Evolutionary conservation across 176 grass and related monocot genomes (phyloP).

Genomic region (Poa annua): DNA sequence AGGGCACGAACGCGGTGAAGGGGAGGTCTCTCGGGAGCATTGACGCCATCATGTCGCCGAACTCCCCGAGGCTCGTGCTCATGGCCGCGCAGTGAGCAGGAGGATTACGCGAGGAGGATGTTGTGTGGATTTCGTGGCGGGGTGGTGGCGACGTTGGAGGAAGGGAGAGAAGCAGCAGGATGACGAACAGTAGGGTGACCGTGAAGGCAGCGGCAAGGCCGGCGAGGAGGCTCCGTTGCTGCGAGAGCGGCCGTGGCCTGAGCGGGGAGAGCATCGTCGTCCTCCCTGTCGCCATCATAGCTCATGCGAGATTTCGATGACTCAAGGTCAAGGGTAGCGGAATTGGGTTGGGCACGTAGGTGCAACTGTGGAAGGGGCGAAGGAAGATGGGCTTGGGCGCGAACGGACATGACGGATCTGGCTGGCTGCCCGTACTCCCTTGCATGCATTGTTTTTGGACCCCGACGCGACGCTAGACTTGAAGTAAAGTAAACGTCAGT

Average conservation of each 20-base stretch:
- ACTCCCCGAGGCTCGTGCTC: conserved; percentile 43
- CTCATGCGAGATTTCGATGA: not conserved
- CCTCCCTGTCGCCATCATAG: not conserved
- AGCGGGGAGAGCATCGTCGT: not conserved
- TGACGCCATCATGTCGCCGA: conserved; percentile 82
- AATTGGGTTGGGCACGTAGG: not conserved
- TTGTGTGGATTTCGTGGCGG: not conserved
- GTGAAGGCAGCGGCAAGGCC: not conserved
- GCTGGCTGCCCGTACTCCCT: not conserved
- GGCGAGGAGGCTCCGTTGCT: not conserved
- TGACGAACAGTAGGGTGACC: conserved; percentile 12
- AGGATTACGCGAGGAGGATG: not conserved
- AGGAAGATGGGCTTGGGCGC: not conserved
- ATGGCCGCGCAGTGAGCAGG: not conserved
- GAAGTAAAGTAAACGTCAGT: not conserved
- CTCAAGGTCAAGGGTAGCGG: not conserved
- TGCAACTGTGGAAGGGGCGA: not conserved
- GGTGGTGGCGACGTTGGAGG: not conserved
- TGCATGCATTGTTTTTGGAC: not conserved
- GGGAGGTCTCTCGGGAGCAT: conserved; percentile 76
- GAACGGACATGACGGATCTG: conserved; percentile 34
- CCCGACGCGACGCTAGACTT: no score
- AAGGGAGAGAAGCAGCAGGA: conserved; percentile 27
- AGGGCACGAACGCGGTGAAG: conserved; percentile 83
- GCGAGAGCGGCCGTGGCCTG: not conserved